Base-by-base conservation (phyloP, 225 moss, liverwort and hornwort species). In the Thuidium tamariscinum region DNA sequence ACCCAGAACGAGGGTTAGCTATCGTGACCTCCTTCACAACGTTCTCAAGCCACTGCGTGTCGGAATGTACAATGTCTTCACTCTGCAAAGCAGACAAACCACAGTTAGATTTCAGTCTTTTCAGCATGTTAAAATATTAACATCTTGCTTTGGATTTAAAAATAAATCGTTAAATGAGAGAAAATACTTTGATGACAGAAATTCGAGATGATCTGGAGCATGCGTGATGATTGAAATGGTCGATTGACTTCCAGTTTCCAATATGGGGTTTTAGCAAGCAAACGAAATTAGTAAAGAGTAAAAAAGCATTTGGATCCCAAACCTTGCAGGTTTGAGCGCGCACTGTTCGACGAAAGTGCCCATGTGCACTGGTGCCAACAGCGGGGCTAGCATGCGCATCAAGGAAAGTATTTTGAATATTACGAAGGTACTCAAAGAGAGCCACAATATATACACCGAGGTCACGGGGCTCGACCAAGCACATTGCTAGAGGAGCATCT, bases 391-490 rank as follows among this genome's bases (percentile, higher is more conserved):
- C 88, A 77, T 89, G 55, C 55, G 77, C 89, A 71, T 51, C 77
- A 56, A 93, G 84, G 52, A 93, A 93, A 64, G 78, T 66, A 74
- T 93, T 93, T 79, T 93, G 93, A 34, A 91, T 67, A 42, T 65
- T 89, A 41, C 89, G 86, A 62, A 93, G 89, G 84, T 92, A 89
- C 30, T 92, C 90, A 13, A 93, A 89, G 44, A 93, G 72, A 49
- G 93, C 92, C 56, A 91, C 87, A 57, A 90, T 82, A 37, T 86
- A 34, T 26, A 93, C 44, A 65, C 93, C 93, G 41, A 89, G 90
- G 70, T 93, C 93, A 55, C 93, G 90, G 9, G 93, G 90, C 86
- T 93, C 93, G 87, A 93, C 90, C 84, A 92, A 89, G 79, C 93
- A 93, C 89, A 90, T 87, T 37, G 93, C 90, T 13, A 93, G 78